Base-by-base conservation (phyloP, 345 rosid genomes). In the Firmiana major region DNA sequence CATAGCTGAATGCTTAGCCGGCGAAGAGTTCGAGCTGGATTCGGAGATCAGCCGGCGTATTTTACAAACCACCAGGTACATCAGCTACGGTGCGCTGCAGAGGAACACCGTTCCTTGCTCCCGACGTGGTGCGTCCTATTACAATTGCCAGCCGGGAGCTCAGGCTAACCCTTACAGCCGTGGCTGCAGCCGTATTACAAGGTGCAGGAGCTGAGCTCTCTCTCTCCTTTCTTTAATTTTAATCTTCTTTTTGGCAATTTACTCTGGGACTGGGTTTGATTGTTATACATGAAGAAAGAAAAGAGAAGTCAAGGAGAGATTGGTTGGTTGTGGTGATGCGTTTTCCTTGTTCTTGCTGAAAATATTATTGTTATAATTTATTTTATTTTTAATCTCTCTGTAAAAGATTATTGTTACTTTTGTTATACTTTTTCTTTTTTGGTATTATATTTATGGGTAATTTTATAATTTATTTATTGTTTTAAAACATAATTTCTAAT, bases 91-190 rank as follows among this genome's bases (percentile, higher is more conserved):
- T 53, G 97, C 98, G 21, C 89, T 94, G 75, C 91, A 75, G 94
- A 89, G 85, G 89, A 87, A 94, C 90, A 83, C 83, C 42, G 98
- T 94, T 10, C 98, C 98, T 34, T 94, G 98, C 81, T 94, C 98
- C 5, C 85, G 92, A 3, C 94, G 98, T 40, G 97, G 98, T 6
- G 92, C 98, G 9, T 93, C 98, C 21, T 94, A 94, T 84, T 94
- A 94, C 87, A 93, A 93, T 82, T 94, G 98, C 86, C 83, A 72
- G 80, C 78, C 82, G 31, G 94, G 97, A 7, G 93, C 87, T 49
- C 89, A 86, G 84, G 91, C 97, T 66, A 94, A 94, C 79, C 98
- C 98, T 28, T 94, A 94, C 78, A 26, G 68, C 81, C 97, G 98
- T 65, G 97, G 95, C 36, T 94, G 98, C 91, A 91, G 89, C 72